phyloP scores from a whole-genome alignment of 176 grass and related monocot genomes.

The Avena insularis region DNA sequence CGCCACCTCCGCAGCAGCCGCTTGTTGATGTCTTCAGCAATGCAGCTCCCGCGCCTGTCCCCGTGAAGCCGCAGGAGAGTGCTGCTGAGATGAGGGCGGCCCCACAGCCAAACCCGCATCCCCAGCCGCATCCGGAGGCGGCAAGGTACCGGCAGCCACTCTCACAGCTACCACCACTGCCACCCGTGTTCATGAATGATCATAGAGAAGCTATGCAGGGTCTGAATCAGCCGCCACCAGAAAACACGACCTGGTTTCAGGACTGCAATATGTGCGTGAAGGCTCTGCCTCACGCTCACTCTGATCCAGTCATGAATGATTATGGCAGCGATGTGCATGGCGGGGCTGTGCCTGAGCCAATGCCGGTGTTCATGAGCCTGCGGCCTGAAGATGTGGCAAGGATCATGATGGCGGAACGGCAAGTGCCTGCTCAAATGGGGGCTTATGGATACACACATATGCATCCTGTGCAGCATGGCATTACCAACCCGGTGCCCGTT shows the following conservation, averaged over 20 bases:
- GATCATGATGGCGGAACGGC: constrained; percentile 57
- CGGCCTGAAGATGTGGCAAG: constrained; percentile 74
- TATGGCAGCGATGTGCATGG: constrained; percentile 51
- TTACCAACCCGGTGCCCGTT: constrained; percentile 42
- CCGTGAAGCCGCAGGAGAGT: constrained; percentile 50
- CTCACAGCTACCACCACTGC: constrained; percentile 91
- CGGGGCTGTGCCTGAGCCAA: constrained; percentile 43
- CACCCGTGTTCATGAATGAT: constrained; percentile 79
- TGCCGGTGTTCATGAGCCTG: constrained; percentile 68
- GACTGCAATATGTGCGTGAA: constrained; percentile 84
- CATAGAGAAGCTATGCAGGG: constrained; percentile 64
- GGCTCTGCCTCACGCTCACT: constrained; percentile 74
- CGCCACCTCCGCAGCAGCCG: constrained; percentile 2
- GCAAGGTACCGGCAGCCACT: constrained; percentile 77
- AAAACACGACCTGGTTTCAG: constrained; percentile 33
- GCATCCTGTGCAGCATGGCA: constrained; percentile 46
- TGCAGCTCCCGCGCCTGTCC: constrained; percentile 27
- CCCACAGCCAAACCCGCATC: constrained; percentile 41
- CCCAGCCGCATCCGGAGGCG: constrained; percentile 51
- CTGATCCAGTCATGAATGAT: constrained; percentile 69
- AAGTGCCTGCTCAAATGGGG: constrained; percentile 42
- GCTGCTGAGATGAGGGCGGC: constrained; percentile 43
- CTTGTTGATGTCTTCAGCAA: constrained; percentile 58
- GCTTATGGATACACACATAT: constrained; percentile 71
- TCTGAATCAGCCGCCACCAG: constrained; percentile 49